Evolutionary conservation across 2,329 filamentous ascomycete species (phyloP), one percentile per base, ranked within the genome.

Genomic region (Harringtonia lauricola): DNA sequence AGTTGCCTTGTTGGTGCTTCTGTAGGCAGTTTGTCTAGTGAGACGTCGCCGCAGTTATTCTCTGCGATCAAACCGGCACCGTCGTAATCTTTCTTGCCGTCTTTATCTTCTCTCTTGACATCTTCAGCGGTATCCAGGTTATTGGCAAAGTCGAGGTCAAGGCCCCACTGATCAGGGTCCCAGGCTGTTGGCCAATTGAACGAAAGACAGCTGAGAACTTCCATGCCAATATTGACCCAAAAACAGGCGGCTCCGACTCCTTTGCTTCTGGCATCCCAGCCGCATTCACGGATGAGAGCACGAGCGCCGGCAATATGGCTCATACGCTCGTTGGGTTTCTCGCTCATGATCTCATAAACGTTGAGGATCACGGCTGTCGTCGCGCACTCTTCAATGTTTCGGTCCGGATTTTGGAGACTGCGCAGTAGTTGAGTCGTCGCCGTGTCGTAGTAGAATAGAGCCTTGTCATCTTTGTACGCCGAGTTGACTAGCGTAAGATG

Each of bases 331-430:
- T 81, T 68, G 6, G 83, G 79, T 51, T 78, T 78, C 56, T 90
- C 84, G 39, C 79, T 87, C 86, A 95, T 94, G 53, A 89, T 82
- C 60, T 95, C 88, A 62, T 94, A 95, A 4, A 94, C 84, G 53
- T 94, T 90, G 28, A 96, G 72, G 8, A 94, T 82, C 14, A 94
- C 82, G 3, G 90, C 88, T 0, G 87, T 87, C 0, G 84, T 86
- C 8, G 89, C 87, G 59, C 88, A 95, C 42, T 94, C 80, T 24
- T 82, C 78, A 1, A 81, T 86, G 57, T 95, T 83, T 45, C 88
- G 77, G 51, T 92, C 83, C 0, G 87, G 86, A 54, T 95, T 87
- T 57, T 92, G 85, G 36, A 95, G 64, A 41, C 77, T 81, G 38
- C 79, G 76, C 14, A 94, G 67, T 3, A 95, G 71, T 50, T 87